These are phyloP conservation scores for Claviceps africana DNA, from an alignment of 2,329 filamentous ascomycete genomes.

Conservation along the genomic window DNA sequence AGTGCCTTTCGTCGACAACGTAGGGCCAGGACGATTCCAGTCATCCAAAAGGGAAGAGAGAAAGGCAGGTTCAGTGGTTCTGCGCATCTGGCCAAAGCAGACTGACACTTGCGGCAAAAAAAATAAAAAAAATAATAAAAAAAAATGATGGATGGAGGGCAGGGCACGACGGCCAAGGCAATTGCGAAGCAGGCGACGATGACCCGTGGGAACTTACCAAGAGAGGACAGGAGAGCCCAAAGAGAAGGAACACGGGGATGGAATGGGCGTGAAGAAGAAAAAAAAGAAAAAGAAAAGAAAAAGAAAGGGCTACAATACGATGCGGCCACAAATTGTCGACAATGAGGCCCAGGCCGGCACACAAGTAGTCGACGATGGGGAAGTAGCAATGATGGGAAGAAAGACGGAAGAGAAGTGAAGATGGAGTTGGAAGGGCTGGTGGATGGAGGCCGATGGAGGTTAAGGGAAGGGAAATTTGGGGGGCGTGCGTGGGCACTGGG, in stretches of 20 bases:
- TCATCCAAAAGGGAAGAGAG: background rate
- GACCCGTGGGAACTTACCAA: slow-evolving; percentile 6
- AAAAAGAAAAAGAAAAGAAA: too few relatives aligned
- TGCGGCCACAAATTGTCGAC: slow-evolving; percentile 10
- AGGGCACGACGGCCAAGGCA: background rate
- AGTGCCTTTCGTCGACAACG: slow-evolving; percentile 10
- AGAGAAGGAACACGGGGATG: slow-evolving; percentile 19
- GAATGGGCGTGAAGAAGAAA: slow-evolving; percentile 15
- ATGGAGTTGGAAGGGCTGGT: slow-evolving; percentile 3
- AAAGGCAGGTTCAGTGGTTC: background rate
- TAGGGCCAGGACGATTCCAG: background rate
- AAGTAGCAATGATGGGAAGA: slow-evolving; percentile 24
- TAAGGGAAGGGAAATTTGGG: slow-evolving; percentile 14
- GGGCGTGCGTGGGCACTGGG: slow-evolving; percentile 6
- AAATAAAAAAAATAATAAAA: background rate
- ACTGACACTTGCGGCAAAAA: background rate
- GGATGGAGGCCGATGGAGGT: slow-evolving; percentile 10
- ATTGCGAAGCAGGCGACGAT: slow-evolving; percentile 1
- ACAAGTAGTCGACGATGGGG: slow-evolving; percentile 14
- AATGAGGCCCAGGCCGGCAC: slow-evolving; percentile 6
- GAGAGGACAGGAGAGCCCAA: slow-evolving; percentile 9
- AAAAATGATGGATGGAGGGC: background rate
- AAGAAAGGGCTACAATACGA: slow-evolving; percentile 13
- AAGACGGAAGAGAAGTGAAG: slow-evolving; percentile 11
- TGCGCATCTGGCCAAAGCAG: background rate